Evolutionary conservation across 495 filamentous ascomycete genomes (phyloP).

Genomic region (Podospora didyma): DNA sequence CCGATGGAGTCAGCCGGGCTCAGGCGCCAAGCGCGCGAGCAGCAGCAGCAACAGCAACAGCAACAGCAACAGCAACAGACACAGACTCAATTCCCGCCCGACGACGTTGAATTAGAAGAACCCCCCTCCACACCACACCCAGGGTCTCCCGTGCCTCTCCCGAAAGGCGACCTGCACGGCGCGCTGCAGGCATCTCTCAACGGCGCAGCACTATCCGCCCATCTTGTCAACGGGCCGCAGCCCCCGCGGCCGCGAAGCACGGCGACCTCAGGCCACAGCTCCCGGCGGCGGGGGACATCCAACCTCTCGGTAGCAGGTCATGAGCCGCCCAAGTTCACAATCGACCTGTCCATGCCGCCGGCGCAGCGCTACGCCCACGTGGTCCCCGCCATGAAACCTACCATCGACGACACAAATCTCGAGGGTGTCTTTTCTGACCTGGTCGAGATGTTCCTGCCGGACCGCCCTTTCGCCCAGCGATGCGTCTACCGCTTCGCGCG

Average conservation of each 20-base stretch:
- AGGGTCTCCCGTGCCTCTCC: too few relatives aligned
- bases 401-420: conserved; percentile 5
- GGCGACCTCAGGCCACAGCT: neutral
- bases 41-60: neutral
- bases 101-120: neutral
- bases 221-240: too few relatives aligned
- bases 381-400: neutral
- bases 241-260: too few relatives aligned
- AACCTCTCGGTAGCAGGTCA: neutral
- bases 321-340: conserved; percentile 34
- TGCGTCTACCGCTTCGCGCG: conserved; percentile 14
- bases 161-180: too few relatives aligned
- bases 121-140: too few relatives aligned
- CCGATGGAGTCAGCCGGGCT: neutral
- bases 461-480: neutral
- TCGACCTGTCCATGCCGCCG: conserved; percentile 59
- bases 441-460: conserved; percentile 7
- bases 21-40: neutral
- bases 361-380: conserved; percentile 46
- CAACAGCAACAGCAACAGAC: neutral
- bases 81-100: neutral
- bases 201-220: too few relatives aligned
- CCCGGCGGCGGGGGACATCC: neutral
- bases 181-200: too few relatives aligned
- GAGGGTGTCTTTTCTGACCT: conserved; percentile 22